phyloP scores from a whole-genome alignment of 192 early-diverging fungal species.

The Cetraspora pellucida region DNA sequence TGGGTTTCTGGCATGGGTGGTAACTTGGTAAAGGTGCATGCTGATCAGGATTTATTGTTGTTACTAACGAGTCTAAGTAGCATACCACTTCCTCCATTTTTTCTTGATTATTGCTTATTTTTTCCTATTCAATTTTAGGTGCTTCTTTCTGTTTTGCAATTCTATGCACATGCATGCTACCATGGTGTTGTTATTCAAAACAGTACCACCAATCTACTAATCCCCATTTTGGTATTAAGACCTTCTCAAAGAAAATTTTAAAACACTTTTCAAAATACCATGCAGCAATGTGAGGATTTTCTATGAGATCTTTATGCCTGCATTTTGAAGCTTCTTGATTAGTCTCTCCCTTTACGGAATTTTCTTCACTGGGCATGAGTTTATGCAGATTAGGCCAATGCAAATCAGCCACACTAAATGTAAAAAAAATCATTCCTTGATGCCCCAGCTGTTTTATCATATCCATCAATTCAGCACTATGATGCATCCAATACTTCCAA shows the following conservation, averaged over 20 bases:
- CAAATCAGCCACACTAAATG: background rate
- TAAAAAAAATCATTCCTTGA: constrained; percentile 11
- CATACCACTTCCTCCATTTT: background rate
- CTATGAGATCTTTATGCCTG: background rate
- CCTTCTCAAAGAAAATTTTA: background rate
- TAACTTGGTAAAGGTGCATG: background rate
- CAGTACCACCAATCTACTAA: background rate
- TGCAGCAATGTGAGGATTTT: constrained; percentile 4
- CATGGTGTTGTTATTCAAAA: constrained; percentile 13
- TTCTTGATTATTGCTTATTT: constrained; percentile 8
- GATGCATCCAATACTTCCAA: no score
- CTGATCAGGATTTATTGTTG: background rate
- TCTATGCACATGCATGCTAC: background rate
- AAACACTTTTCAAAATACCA: constrained; percentile 9
- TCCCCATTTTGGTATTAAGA: background rate
- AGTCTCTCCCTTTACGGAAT: background rate
- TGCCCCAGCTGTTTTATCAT: background rate
- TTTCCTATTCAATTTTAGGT: constrained; percentile 12
- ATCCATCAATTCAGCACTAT: background rate
- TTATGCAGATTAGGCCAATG: constrained; percentile 7
- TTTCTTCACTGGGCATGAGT: background rate
- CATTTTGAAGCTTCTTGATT: background rate
- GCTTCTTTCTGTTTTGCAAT: constrained; percentile 3
- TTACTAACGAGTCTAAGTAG: background rate
- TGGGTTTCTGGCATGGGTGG: background rate